Conservation (phyloP, 345 rosid genomes). For the Firmiana major region DNA sequence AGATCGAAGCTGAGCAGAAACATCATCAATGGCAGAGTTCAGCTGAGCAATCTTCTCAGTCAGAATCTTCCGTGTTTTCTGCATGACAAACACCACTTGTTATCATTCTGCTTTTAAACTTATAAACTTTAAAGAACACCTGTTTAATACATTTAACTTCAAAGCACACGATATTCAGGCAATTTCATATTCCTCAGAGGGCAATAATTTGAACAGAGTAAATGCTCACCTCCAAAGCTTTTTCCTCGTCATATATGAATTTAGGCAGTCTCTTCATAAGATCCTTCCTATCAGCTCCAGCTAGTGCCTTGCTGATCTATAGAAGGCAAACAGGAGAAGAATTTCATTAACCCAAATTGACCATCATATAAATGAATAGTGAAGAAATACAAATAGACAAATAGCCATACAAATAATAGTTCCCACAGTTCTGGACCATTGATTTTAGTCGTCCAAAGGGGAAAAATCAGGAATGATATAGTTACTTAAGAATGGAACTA, state of each 20-base stretch:
- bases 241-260: conserved; percentile 93
- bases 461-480: not conserved
- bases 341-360: not conserved
- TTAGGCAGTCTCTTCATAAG: conserved; percentile 92
- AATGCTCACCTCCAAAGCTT: conserved; percentile 75
- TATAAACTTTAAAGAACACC: not conserved
- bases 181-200: not conserved
- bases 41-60: conserved; percentile 83
- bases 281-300: conserved; percentile 77
- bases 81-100: conserved; percentile 18
- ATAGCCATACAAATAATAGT: not conserved
- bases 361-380: no score
- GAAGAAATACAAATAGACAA: not conserved
- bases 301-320: conserved; percentile 81
- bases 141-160: not conserved
- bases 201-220: not conserved
- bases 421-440: not conserved
- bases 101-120: not conserved
- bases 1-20: conserved; percentile 68
- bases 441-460: not conserved
- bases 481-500: not conserved
- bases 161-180: not conserved
- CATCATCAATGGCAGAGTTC: conserved; percentile 81
- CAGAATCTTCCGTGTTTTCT: conserved; percentile 79
- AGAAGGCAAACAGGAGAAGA: conserved; percentile 12